Base-by-base conservation (phyloP, 2,329 filamentous ascomycete genomes). In the Penicillium paneum region DNA sequence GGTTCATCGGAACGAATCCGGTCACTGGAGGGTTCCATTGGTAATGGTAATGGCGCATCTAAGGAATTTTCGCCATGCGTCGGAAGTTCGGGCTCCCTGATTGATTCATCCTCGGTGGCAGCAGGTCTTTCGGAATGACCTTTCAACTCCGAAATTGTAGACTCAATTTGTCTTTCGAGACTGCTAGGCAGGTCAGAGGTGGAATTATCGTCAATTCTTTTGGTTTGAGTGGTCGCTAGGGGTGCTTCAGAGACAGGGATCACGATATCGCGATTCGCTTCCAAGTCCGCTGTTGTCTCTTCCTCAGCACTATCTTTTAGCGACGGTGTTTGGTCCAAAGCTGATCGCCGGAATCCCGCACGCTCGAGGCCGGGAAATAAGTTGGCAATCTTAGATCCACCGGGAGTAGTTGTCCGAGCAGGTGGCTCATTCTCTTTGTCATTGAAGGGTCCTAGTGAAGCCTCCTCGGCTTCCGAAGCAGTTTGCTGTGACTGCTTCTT, bases 161-260 rank as follows among this genome's bases (percentile, higher is more conserved):
- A 32, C 35, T 49, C 49, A 41, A 43, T 45, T 31, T 64, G 55
- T 17, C 19, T 44, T 49, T 49, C 47, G 45, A 44, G 40, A 19
- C 41, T 34, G 53, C 44, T 53, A 17, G 56, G 34, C 15, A 54
- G 39, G n/a, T 52, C 49, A 19, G 50, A 38, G 28, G 61, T 67
- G 46, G 71, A 67, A 47, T 76, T 69, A 54, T 78, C 77, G 8
- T 74, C 74, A 63, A 74, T 79, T 56, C 80, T 75, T 57, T 75
- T 69, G 45, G 63, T 49, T 52, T 67, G 64, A 36, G 59, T 58
- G 40, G 68, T 59, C 29, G 73, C 56, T 34, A 73, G 63, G 38
- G 75, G 73, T 47, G 78, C 76, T 62, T 79, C 78, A 56, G 70
- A 71, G 55, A 77, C 68, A 58, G 76, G 71, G 57, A 77, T 70